Conservation (phyloP, 2,329 filamentous ascomycete species). For the Clathrospora elynae region DNA sequence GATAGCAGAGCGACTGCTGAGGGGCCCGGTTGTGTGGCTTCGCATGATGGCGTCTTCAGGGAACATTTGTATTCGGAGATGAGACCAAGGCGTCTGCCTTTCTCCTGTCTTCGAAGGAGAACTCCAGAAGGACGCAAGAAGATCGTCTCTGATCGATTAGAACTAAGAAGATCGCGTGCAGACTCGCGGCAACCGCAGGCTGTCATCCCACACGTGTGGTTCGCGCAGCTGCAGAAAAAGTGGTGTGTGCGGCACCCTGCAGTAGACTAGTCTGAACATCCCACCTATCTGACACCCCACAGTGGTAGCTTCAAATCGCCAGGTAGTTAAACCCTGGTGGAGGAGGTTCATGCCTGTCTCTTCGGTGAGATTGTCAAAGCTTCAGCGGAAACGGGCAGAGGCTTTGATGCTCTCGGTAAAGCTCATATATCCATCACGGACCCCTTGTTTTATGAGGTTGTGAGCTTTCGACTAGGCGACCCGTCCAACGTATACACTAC, state of each 20-base stretch:
- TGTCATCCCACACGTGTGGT: slow-evolving; percentile 38
- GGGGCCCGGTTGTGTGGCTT: slow-evolving; percentile 4
- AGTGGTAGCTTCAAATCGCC: slow-evolving; percentile 22
- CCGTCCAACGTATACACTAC: slow-evolving; percentile 4
- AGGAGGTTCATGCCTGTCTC: slow-evolving; percentile 19
- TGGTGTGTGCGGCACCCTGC: slow-evolving; percentile 28
- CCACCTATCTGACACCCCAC: slow-evolving; percentile 40
- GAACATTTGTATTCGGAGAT: background rate
- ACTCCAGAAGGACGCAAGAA: background rate
- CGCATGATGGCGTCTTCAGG: slow-evolving; percentile 2
- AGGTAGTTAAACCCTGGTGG: slow-evolving; percentile 3
- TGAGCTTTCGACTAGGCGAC: slow-evolving; percentile 7
- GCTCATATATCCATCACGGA: slow-evolving; percentile 24
- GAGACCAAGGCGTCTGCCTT: too few relatives aligned
- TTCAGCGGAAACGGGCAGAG: slow-evolving; percentile 8
- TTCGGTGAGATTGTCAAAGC: slow-evolving; percentile 19
- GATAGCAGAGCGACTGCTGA: slow-evolving; percentile 13
- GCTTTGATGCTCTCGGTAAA: slow-evolving; percentile 8
- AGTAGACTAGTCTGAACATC: slow-evolving; percentile 19
- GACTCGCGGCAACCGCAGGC: background rate
- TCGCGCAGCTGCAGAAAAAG: slow-evolving; percentile 23
- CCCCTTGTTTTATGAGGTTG: slow-evolving; percentile 16
- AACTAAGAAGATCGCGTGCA: slow-evolving; percentile 1
- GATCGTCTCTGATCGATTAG: background rate
- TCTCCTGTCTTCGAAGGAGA: too few relatives aligned